Evolutionary conservation across 352 stramenopile genomes (phyloP).

Genomic region (Pythium brachiatum): DNA sequence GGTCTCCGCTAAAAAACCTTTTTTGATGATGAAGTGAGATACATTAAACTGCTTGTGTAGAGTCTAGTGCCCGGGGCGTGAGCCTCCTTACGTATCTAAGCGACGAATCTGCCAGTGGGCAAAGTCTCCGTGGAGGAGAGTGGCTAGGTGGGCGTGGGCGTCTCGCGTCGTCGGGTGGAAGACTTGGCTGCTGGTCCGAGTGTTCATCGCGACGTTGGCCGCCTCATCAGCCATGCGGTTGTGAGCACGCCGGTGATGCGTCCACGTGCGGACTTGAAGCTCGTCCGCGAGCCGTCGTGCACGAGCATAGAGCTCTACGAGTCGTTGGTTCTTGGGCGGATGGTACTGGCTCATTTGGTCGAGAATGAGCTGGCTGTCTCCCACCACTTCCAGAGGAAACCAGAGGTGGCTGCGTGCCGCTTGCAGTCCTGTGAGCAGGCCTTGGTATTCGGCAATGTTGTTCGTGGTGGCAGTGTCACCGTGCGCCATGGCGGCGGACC

Average conservation of each 20-base stretch:
- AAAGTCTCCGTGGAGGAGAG: neutral
- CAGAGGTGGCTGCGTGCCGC: neutral
- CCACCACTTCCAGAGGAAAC: neutral
- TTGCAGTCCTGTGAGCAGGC: neutral
- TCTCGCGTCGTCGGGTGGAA: neutral
- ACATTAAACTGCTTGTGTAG: too few relatives aligned
- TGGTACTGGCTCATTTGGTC: neutral
- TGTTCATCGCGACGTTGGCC: slow-evolving; percentile 3
- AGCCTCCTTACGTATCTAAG: too few relatives aligned
- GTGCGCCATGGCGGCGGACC: neutral
- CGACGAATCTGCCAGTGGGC: neutral
- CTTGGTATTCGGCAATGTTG: slow-evolving; percentile 10
- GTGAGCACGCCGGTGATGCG: slow-evolving; percentile 7
- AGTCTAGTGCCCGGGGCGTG: too few relatives aligned
- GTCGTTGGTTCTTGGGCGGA: neutral
- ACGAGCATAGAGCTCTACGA: neutral
- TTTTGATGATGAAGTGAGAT: too few relatives aligned
- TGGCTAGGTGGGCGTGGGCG: neutral
- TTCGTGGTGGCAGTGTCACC: neutral
- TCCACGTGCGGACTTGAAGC: neutral
- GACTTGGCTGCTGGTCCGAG: neutral
- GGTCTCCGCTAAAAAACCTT: too few relatives aligned
- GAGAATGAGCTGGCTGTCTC: slow-evolving; percentile 17
- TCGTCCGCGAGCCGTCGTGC: neutral
- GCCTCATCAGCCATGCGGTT: slow-evolving; percentile 6